phyloP scores from a whole-genome alignment of 805 yeast species.

The Starmerella apis region DNA sequence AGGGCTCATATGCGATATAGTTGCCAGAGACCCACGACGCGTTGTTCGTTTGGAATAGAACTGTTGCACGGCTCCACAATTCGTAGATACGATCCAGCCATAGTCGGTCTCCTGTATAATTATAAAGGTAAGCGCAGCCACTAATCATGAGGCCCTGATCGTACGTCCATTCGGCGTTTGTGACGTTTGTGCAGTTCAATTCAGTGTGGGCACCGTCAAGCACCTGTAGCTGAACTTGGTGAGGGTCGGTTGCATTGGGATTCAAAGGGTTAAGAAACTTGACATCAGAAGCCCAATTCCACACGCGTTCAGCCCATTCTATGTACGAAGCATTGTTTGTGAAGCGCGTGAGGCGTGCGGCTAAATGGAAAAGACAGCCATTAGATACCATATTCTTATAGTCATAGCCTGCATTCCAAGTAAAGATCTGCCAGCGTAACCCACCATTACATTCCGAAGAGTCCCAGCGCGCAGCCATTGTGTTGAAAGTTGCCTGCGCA shows the following conservation, averaged over 20 bases:
- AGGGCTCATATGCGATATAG: slow-evolving; percentile 63
- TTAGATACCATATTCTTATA: slow-evolving; percentile 88
- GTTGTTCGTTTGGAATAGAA: slow-evolving; percentile 38
- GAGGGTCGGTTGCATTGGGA: slow-evolving; percentile 33
- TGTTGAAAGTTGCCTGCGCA: slow-evolving; percentile 82
- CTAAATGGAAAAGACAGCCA: slow-evolving; percentile 78
- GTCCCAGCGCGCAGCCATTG: slow-evolving; percentile 90
- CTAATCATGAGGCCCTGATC: slow-evolving; percentile 70
- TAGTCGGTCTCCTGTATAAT: slow-evolving; percentile 50
- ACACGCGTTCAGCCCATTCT: slow-evolving; percentile 63
- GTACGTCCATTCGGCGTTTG: slow-evolving; percentile 69
- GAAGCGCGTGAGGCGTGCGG: slow-evolving; percentile 76
- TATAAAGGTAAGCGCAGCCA: slow-evolving; percentile 74
- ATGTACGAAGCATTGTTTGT: slow-evolving; percentile 63
- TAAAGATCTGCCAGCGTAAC: slow-evolving; percentile 88
- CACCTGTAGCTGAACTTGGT: slow-evolving; percentile 19
- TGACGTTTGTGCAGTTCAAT: slow-evolving; percentile 51
- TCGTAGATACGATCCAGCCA: slow-evolving; percentile 58
- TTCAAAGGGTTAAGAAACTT: slow-evolving; percentile 38
- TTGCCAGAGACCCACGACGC: slow-evolving; percentile 28
- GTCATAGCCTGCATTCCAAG: slow-evolving; percentile 89
- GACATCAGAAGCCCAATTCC: slow-evolving; percentile 65
- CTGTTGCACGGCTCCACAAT: slow-evolving; percentile 41
- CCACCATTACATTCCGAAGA: slow-evolving; percentile 67
- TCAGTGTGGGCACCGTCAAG: slow-evolving; percentile 34